phyloP scores from a whole-genome alignment of 1,284 basidiomycete species.

The Cystobasidium sp. region DNA sequence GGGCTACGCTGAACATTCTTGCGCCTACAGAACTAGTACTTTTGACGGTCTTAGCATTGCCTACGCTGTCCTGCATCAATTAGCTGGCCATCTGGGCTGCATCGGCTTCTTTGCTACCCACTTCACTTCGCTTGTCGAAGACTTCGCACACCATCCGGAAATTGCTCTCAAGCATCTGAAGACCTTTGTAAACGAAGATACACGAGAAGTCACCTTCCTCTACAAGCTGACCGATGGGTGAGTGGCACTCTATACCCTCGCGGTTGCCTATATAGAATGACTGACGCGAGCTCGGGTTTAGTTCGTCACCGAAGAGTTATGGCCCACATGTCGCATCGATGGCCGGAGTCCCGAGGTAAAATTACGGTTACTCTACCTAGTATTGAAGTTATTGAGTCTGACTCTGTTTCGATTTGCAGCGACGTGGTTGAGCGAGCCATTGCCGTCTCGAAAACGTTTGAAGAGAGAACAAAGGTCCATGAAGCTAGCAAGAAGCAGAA shows the following conservation, averaged over 20 bases:
- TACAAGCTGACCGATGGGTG: constrained; percentile 91
- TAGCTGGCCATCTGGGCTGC: constrained; percentile 68
- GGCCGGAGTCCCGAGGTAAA: constrained; percentile 47
- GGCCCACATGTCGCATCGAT: constrained; percentile 51
- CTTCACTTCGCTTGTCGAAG: constrained; percentile 83
- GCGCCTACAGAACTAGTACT: constrained; percentile 60
- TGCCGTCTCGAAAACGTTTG: constrained; percentile 82
- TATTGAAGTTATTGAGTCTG: no score
- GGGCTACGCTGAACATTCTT: background rate
- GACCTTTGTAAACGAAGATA: constrained; percentile 86
- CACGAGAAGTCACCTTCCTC: constrained; percentile 84
- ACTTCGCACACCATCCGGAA: constrained; percentile 78
- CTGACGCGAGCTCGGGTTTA: constrained; percentile 26
- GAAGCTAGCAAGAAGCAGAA: constrained; percentile 71
- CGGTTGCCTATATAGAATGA: background rate
- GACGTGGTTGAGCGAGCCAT: constrained; percentile 81
- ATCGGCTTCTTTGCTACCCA: constrained; percentile 72
- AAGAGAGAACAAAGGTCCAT: constrained; percentile 62
- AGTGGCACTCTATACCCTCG: constrained; percentile 61
- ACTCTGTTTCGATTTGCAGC: background rate
- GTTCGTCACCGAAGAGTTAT: constrained; percentile 53
- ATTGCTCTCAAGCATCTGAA: constrained; percentile 93
- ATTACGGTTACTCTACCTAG: no score
- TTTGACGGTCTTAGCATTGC: constrained; percentile 96
- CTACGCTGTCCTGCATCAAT: constrained; percentile 70